Conservation (phyloP, 2,329 filamentous ascomycete species). For the Lachnellula hyalina region DNA sequence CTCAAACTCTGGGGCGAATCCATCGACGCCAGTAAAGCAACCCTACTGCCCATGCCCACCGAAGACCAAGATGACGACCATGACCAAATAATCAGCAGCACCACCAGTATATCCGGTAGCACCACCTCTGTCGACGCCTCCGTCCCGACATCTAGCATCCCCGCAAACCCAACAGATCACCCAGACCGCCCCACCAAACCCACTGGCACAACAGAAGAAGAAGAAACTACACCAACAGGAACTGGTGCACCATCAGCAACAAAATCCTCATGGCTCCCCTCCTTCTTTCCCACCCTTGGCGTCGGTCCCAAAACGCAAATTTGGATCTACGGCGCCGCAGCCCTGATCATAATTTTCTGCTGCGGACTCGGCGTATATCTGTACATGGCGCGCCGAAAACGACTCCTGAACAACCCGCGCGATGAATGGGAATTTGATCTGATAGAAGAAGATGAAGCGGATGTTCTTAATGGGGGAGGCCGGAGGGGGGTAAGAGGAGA, state of each 20-base stretch:
- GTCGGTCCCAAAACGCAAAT: constrained; percentile 80
- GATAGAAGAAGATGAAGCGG: constrained; percentile 72
- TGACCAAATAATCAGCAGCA: constrained; percentile 55
- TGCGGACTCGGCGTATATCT: constrained; percentile 75
- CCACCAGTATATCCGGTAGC: constrained; percentile 52
- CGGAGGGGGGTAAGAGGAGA: constrained; percentile 46
- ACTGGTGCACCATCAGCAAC: constrained; percentile 8
- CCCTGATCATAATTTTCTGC: constrained; percentile 83
- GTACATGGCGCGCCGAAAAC: constrained; percentile 70
- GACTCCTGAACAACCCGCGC: constrained; percentile 66
- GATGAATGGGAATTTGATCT: constrained; percentile 94
- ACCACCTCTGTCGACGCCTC: constrained; percentile 39
- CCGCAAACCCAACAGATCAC: constrained; percentile 53
- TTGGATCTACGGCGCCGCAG: constrained; percentile 87
- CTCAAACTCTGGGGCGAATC: constrained; percentile 91
- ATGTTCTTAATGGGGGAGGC: constrained; percentile 43
- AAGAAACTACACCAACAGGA: constrained; percentile 16
- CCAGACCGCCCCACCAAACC: constrained; percentile 51
- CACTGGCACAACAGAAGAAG: constrained; percentile 20
- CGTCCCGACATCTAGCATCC: constrained; percentile 40
- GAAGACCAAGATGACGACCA: constrained; percentile 81
- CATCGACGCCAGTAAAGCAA: constrained; percentile 69
- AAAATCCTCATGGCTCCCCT: constrained; percentile 61
- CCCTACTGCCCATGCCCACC: constrained; percentile 72
- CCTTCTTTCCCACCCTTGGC: constrained; percentile 85